These are phyloP conservation scores for Hypoxylon intermedium DNA, from an alignment of 495 filamentous ascomycete species.

Conservation along the genomic window DNA sequence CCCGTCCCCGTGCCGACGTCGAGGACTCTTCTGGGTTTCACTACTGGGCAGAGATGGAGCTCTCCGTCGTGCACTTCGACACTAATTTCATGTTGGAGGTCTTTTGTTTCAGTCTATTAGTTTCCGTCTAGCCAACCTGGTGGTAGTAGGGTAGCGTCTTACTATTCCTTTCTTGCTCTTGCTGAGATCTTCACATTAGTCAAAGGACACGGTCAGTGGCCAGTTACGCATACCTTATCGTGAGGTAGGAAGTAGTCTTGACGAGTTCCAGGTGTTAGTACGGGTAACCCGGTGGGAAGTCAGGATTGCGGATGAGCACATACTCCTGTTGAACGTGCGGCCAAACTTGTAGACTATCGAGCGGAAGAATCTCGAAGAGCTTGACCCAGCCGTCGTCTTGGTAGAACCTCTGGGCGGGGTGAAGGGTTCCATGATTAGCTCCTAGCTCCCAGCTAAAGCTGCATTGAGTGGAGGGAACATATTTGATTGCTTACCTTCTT, in stretches of 20 bases:
- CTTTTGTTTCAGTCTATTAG: constrained; percentile 25
- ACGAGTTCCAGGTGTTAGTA: constrained; percentile 11
- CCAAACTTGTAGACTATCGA: constrained; percentile 38
- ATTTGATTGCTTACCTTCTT: constrained; percentile 17
- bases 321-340: constrained; percentile 34
- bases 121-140: neutral
- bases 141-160: neutral
- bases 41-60: constrained; percentile 39
- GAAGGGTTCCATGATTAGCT: constrained; percentile 23
- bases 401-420: constrained; percentile 15
- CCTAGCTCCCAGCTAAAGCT: neutral
- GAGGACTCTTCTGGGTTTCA: constrained; percentile 43
- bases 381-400: constrained; percentile 22
- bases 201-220: neutral
- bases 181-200: constrained; percentile 21
- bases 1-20: constrained; percentile 60
- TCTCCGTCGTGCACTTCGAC: constrained; percentile 83
- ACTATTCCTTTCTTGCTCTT: constrained; percentile 40
- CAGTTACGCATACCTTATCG: constrained; percentile 31
- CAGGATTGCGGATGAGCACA: neutral
- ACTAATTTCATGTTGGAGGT: constrained; percentile 77
- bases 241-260: constrained; percentile 31
- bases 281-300: neutral
- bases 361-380: constrained; percentile 35
- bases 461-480: constrained; percentile 1